Conservation (phyloP, 1,284 basidiomycete species). For the Ganoderma boninense region DNA sequence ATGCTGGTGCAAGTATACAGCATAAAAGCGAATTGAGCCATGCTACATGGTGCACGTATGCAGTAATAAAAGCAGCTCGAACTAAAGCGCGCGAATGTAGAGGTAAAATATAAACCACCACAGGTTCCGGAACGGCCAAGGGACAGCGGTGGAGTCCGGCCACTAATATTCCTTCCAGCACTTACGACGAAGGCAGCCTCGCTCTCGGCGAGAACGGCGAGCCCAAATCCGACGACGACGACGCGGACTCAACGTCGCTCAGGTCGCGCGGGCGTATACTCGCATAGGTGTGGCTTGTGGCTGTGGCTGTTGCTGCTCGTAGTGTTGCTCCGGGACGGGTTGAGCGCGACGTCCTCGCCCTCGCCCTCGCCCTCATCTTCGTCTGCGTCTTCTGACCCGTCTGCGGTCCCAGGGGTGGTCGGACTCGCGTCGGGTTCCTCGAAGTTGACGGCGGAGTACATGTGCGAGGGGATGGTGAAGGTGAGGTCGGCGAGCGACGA, state of each 20-base stretch:
- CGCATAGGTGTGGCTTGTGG: not conserved
- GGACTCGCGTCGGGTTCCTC: slow-evolving; percentile 15
- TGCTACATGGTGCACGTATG: not conserved
- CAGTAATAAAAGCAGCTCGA: too few species aligned
- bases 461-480: slow-evolving; percentile 22
- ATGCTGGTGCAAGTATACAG: too few species aligned
- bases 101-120: too few species aligned
- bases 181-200: slow-evolving; percentile 1
- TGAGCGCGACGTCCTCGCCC: slow-evolving; percentile 22
- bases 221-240: not conserved
- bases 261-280: not conserved
- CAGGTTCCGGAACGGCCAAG: too few species aligned
- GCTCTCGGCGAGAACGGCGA: slow-evolving; percentile 17
- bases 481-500: slow-evolving; percentile 21
- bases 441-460: slow-evolving; percentile 27
- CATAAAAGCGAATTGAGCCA: too few species aligned
- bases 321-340: slow-evolving; percentile 13
- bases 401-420: slow-evolving; percentile 13
- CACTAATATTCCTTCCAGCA: too few species aligned
- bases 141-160: too few species aligned
- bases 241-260: not conserved
- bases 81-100: too few species aligned
- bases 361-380: not conserved
- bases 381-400: not conserved
- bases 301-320: not conserved